Evolutionary conservation across 768 basidiomycete species (phyloP), one percentile per base, ranked within the genome.

Genomic region (Tulasnella sp.): DNA sequence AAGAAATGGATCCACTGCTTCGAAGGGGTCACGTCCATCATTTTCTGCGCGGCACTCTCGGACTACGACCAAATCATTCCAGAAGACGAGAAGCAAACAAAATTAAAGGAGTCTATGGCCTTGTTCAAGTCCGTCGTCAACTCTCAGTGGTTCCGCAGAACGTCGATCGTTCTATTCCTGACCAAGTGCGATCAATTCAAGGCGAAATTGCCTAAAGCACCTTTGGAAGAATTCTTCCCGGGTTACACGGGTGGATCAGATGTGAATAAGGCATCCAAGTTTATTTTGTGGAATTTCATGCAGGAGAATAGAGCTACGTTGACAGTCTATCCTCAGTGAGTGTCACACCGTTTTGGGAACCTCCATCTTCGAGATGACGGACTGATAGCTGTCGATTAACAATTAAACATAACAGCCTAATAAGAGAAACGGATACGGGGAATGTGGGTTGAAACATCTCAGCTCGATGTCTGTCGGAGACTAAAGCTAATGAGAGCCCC

Each of bases 281-380:
- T 93, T 75, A 95, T 97, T 68, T 82, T 97, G 42, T 96, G 94
- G 95, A 83, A 90, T 77, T 97, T 96, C 77, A 95, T 95, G 85
- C 94, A 97, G 80, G 89, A 90, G 69, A 96, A 95, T 76, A 82
- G 90, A n/a, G 91, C 91, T 70, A 80, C 89, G 67, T 80, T 95
- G 75, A 93, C 89, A 72, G 91, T 97, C 22, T 97, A 95, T 80
- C 94, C 94, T 3, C 94, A 97, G 91, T 91, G 75, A 40, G 90
- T 84, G 35, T 66, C 22, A 69, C 39, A 81, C 83, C 69, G 75
- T 83, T n/a, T n/a, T n/a, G n/a, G n/a, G n/a, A n/a, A n/a, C 47
- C 42, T 66, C 40, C 29, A 35, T 36, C 44, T 42, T 29, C 22
- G 9, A 32, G 6, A n/a, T 59, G 34, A 32, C 72, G 5, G n/a